phyloP scores from a whole-genome alignment of 1,139 yeast species.

The Yamadazyma sp. region DNA sequence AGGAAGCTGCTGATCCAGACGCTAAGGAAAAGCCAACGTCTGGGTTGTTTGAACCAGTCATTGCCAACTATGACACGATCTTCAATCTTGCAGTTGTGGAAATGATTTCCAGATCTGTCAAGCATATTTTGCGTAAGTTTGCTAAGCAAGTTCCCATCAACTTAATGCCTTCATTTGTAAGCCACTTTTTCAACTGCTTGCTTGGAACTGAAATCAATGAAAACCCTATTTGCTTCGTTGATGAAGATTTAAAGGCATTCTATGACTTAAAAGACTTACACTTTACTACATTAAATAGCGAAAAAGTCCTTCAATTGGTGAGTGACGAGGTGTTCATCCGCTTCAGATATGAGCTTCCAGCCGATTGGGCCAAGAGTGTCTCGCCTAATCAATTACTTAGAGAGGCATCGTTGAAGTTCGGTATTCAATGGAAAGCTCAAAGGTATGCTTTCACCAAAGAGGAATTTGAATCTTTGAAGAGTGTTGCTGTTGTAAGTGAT shows the following conservation, averaged over 20 bases:
- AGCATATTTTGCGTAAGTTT: conserved; percentile 64
- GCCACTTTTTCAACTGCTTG: conserved; percentile 74
- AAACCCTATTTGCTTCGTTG: conserved; percentile 44
- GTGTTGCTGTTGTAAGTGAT: conserved; percentile 5
- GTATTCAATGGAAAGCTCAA: conserved; percentile 79
- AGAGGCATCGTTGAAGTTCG: conserved; percentile 74
- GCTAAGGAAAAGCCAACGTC: conserved; percentile 28
- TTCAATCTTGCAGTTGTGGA: conserved; percentile 57
- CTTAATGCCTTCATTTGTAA: conserved; percentile 57
- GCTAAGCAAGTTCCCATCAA: conserved; percentile 51
- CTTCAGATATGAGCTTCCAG: conserved; percentile 61
- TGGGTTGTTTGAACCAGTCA: conserved; percentile 43
- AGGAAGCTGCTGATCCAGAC: conserved; percentile 29
- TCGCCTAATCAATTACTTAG: conserved; percentile 56
- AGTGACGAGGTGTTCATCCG: conserved; percentile 53
- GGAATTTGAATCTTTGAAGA: conserved; percentile 36
- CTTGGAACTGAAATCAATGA: conserved; percentile 51
- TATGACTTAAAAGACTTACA: conserved; percentile 44
- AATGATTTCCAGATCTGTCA: conserved; percentile 75
- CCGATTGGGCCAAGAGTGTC: conserved; percentile 42
- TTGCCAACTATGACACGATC: conserved; percentile 48
- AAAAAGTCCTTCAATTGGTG: conserved; percentile 43
- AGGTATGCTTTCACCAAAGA: conserved; percentile 51
- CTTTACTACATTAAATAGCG: conserved; percentile 47
- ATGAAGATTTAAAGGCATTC: conserved; percentile 41